phyloP scores from a whole-genome alignment of 768 basidiomycete genomes.

The Pulveroboletus sp. region DNA sequence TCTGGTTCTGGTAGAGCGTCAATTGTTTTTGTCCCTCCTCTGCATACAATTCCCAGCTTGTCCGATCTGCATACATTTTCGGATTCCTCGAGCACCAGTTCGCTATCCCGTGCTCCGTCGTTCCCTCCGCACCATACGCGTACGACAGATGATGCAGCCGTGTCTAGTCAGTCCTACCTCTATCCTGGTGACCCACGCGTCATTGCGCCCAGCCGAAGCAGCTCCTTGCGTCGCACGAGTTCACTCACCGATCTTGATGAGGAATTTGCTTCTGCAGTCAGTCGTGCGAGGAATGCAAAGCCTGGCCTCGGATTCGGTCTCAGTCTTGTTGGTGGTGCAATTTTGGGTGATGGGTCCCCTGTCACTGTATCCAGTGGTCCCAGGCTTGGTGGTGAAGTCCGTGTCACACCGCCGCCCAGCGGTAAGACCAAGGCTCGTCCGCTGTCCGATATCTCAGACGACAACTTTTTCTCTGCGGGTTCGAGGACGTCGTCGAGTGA shows the following conservation, averaged over 20 bases:
- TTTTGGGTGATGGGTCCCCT: conserved; percentile 54
- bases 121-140: conserved; percentile 59
- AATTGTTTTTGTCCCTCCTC: conserved; percentile 74
- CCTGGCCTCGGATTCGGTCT: conserved; percentile 45
- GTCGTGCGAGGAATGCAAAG: conserved; percentile 39
- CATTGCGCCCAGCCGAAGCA: conserved; percentile 65
- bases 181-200: conserved; percentile 73
- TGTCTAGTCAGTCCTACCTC: conserved; percentile 61
- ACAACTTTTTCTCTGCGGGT: conserved; percentile 46
- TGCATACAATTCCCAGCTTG: conserved; percentile 68
- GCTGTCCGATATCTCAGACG: conserved; percentile 38
- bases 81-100: conserved; percentile 37
- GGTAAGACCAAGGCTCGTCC: conserved; percentile 29
- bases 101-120: conserved; percentile 43
- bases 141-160: conserved; percentile 72
- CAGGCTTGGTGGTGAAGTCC: conserved; percentile 39
- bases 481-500: conserved; percentile 33
- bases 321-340: conserved; percentile 38
- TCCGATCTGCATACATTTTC: conserved; percentile 57
- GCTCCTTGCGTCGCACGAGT: conserved; percentile 59
- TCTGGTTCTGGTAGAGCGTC: conserved; percentile 59
- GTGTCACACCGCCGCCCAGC: conserved; percentile 46
- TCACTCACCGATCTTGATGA: conserved; percentile 76
- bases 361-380: conserved; percentile 74
- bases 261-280: conserved; percentile 47